phyloP scores from a whole-genome alignment of 1,284 basidiomycete species.

The Earliella scabrosa region DNA sequence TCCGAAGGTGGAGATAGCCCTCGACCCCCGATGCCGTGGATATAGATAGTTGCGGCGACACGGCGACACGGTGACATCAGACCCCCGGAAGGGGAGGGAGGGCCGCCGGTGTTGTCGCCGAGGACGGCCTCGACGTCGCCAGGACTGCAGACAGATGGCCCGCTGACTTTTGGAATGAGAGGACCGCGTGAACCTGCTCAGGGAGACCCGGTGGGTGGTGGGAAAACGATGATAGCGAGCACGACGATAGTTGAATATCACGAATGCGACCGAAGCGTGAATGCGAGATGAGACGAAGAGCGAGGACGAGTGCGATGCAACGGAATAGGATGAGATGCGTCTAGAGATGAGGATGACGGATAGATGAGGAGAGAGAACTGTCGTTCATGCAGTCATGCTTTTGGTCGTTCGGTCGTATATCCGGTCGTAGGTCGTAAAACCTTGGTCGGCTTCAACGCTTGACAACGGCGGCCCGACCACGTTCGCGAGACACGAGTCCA shows the following conservation, averaged over 20 bases:
- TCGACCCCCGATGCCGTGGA: constrained; percentile 16
- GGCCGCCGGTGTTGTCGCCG: background rate
- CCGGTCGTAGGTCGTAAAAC: constrained; percentile 4
- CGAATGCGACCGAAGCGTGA: constrained; percentile 12
- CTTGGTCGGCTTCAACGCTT: constrained; percentile 13
- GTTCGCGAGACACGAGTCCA: constrained; percentile 32
- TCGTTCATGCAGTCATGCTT: constrained; percentile 22
- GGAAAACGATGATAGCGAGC: constrained; percentile 15
- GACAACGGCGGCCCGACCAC: constrained; percentile 15
- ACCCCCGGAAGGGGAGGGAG: background rate
- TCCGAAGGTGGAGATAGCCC: background rate
- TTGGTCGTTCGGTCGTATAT: constrained; percentile 24
- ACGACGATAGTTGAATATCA: constrained; percentile 24
- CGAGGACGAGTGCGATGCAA: constrained; percentile 19
- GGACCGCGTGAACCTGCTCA: background rate
- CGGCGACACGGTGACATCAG: too few relatives aligned
- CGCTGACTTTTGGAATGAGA: constrained; percentile 13
- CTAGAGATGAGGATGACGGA: constrained; percentile 15
- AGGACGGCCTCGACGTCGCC: constrained; percentile 1
- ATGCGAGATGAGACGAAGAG: constrained; percentile 12
- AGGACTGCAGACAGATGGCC: background rate
- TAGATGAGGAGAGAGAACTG: constrained; percentile 4
- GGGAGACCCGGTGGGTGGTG: background rate
- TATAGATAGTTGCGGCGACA: constrained; percentile 12
- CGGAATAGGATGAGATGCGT: constrained; percentile 15